Conservation (phyloP, 306 rosid species). For the Neltuma alba region DNA sequence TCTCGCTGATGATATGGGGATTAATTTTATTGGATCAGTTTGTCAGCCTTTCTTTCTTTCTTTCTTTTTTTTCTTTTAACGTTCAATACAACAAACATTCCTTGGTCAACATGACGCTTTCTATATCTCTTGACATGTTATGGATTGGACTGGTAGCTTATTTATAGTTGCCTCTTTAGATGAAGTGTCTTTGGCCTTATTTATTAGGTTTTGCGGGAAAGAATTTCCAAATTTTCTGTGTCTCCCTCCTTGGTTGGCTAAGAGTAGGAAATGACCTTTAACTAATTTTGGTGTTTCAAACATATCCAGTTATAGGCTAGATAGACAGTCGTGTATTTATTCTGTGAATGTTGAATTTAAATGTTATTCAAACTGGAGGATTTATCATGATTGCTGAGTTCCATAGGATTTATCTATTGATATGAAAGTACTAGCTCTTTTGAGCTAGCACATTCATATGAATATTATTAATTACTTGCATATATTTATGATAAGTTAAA, state of each 20-base stretch:
- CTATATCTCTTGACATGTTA: slow-evolving; percentile 19
- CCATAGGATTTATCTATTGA: background rate
- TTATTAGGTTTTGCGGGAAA: background rate
- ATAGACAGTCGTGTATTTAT: background rate
- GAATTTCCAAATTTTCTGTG: background rate
- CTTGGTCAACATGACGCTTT: background rate
- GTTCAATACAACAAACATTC: background rate
- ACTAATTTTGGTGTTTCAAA: slow-evolving; percentile 1
- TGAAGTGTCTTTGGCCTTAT: background rate
- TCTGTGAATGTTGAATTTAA: background rate
- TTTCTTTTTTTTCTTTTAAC: background rate
- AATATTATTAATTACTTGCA: slow-evolving; percentile 2
- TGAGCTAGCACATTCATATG: background rate
- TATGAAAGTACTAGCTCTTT: too few relatives aligned
- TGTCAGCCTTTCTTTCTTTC: background rate
- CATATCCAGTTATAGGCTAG: background rate
- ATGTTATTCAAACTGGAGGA: slow-evolving; percentile 4
- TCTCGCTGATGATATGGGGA: slow-evolving; percentile 10
- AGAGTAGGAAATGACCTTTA: background rate
- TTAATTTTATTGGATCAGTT: slow-evolving; percentile 9
- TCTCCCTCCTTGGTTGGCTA: background rate
- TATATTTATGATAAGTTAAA: slow-evolving; percentile 22
- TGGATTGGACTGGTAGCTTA: background rate
- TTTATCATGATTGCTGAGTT: slow-evolving; percentile 16
- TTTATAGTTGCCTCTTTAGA: slow-evolving; percentile 11